Evolutionary conservation across 2,329 filamentous ascomycete genomes (phyloP), one percentile per base, ranked within the genome.

Genomic region (Penicillium vulpinum): DNA sequence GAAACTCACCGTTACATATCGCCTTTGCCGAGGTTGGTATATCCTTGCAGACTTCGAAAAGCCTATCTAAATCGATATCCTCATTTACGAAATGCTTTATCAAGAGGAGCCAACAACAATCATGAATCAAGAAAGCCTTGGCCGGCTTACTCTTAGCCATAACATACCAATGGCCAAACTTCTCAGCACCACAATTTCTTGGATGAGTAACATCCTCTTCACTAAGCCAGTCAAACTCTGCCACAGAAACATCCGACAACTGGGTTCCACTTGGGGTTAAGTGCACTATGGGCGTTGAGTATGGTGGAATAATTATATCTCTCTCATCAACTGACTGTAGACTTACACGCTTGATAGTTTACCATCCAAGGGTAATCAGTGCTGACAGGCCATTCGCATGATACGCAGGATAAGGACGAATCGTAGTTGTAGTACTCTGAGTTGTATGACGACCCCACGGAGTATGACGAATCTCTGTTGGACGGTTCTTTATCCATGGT

Each of bases 31-130:
- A 49, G 38, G n/a, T n/a, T 38, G 49, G 29, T 31, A 36, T 47
- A 15, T 49, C 31, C 38, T 39, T 53, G 41, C 55, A 57, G 49
- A 57, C 50, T 38, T 57, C 49, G 24, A 57, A 57, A 49, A 53
- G 44, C 16, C 43, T 48, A 41, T 57, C 45, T 15, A 57, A 29
- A 39, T 57, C 33, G 22, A 53, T 11, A n/a, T 53, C 49, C 3
- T 40, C 38, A 29, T 57, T 28, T 48, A 8, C 38, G 11, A 57
- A 57, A 21, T 53, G 44, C 33, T 22, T 51, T n/a, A 26, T 44
- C 24, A 57, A 28, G 41, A 53, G 7, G 15, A 15, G 31, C 49
- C 55, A 53, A 41, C 55, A 57, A 33, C 31, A 26, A 16, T 47
- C 29, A 40, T 57, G 55, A 45, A 57, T 35, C 36, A 57, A 33